These are phyloP conservation scores for Phytopythium mirpurense DNA, from an alignment of 352 stramenopile species.

Conservation along the genomic window DNA sequence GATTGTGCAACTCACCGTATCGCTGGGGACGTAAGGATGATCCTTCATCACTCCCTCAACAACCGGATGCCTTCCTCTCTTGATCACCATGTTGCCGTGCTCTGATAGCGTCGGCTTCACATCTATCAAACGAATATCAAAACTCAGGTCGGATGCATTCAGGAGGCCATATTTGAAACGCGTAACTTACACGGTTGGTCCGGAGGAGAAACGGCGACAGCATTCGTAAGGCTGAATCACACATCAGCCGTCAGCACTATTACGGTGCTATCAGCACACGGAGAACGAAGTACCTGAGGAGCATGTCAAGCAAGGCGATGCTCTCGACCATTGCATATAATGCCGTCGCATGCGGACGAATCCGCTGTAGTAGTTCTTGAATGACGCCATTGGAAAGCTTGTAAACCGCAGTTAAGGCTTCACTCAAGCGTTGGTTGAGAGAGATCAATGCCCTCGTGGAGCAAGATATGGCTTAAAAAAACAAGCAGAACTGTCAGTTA, in stretches of 20 bases:
- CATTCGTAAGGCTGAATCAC: conserved; percentile 73
- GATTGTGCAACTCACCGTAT: conserved; percentile 39
- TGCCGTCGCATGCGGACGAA: conserved; percentile 58
- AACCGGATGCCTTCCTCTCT: conserved; percentile 74
- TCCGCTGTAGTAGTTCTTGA: conserved; percentile 74
- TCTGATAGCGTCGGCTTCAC: conserved; percentile 58
- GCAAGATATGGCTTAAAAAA: conserved; percentile 63
- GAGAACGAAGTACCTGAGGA: conserved; percentile 55
- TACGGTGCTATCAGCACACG: not conserved
- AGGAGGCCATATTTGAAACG: not conserved
- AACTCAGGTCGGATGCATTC: not conserved
- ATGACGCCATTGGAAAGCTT: conserved; percentile 87
- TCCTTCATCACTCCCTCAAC: conserved; percentile 68
- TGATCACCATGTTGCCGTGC: conserved; percentile 74
- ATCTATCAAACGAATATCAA: conserved; percentile 24
- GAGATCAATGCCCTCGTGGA: conserved; percentile 85
- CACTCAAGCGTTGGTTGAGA: conserved; percentile 76
- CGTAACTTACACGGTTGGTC: conserved; percentile 65
- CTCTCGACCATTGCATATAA: conserved; percentile 89
- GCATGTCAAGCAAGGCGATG: conserved; percentile 89
- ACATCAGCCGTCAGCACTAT: too few species aligned
- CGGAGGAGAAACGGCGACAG: conserved; percentile 70
- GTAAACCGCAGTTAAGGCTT: conserved; percentile 82
- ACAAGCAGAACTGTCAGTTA: not conserved
- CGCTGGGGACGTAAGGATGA: conserved; percentile 78